phyloP scores from a whole-genome alignment of 257 asterid genomes.

The Leptodermis oblonga region DNA sequence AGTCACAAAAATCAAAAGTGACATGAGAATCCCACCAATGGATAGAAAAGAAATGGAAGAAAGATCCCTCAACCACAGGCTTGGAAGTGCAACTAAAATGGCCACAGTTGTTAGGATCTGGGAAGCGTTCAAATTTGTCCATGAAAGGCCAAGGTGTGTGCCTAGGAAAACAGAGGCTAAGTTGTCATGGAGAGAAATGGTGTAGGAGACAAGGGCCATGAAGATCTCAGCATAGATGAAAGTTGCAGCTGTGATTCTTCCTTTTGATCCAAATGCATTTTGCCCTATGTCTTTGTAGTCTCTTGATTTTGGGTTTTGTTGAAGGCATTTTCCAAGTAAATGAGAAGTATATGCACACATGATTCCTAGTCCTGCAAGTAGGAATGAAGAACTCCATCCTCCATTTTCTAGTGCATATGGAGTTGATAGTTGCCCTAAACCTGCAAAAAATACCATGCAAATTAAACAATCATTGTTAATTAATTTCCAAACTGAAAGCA shows the following conservation, averaged over 20 bases:
- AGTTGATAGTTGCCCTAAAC: conserved; percentile 71
- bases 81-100: conserved; percentile 63
- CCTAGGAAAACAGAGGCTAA: conserved; percentile 41
- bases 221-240: conserved; percentile 61
- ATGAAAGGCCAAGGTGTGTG: conserved; percentile 21
- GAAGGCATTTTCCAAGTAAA: conserved; percentile 53
- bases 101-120: conserved; percentile 52
- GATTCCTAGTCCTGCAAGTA: conserved; percentile 49
- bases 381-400: conserved; percentile 67
- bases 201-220: conserved; percentile 83
- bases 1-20: conserved; percentile 39
- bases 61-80: conserved; percentile 67
- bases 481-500: no score
- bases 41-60: conserved; percentile 73
- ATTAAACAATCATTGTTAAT: no score
- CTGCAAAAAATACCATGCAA: conserved; percentile 28
- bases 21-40: conserved; percentile 54
- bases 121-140: conserved; percentile 37
- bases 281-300: conserved; percentile 72
- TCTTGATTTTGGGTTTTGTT: conserved; percentile 36
- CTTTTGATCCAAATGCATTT: conserved; percentile 60
- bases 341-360: conserved; percentile 45
- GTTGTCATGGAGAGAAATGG: conserved; percentile 78
- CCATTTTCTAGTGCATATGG: conserved; percentile 72
- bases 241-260: conserved; percentile 41